Evolutionary conservation across 2,329 filamentous ascomycete genomes (phyloP), one percentile per base, ranked within the genome.

Genomic region (Fonsecaea monophora): DNA sequence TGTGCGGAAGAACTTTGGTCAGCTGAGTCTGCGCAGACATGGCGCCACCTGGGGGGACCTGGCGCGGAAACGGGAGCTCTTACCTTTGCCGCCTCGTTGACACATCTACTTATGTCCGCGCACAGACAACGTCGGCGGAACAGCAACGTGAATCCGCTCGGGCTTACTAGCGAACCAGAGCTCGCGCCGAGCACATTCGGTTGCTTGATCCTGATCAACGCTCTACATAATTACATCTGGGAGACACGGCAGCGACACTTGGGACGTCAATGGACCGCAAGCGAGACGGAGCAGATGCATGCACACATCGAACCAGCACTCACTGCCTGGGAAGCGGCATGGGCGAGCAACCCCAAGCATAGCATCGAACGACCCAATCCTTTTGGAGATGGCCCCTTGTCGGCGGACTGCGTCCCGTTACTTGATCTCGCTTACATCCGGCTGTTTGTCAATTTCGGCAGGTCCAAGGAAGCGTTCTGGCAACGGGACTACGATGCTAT

Each of bases 141-240:
- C 40, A 70, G 69, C 37, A 69, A 74, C 8, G 74, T 72, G 1
- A 69, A 71, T 8, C 73, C 68, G n/a, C 58, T 69, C 32, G 73
- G 69, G 48, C 57, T 74, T 12, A 68, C 79, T 0, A 82, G 83
- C 35, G 82, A 85, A 70, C 88, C 83, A 61, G 88, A 92, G 38
- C 82, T 95, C 56, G 88, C 87, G 71, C 92, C 93, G 0, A 97
- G 94, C 79, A 94, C 93, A 0, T 96, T 97, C 77, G 95, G 94
- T 8, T 97, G 93, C 76, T 83, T 97, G 35, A 86, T 97, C 5
- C 81, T 99, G 69, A 97, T 98, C 76, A 94, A 97, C 75, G 94
- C 95, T 3, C 83, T 98, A 30, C 95, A 98, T 80, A 97, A 97
- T 73, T 97, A 97, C 78, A 97, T 98, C 53, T 98, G 95, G 95